Conservation (phyloP, 2,329 filamentous ascomycete genomes). For the Thelonectria rubi region DNA sequence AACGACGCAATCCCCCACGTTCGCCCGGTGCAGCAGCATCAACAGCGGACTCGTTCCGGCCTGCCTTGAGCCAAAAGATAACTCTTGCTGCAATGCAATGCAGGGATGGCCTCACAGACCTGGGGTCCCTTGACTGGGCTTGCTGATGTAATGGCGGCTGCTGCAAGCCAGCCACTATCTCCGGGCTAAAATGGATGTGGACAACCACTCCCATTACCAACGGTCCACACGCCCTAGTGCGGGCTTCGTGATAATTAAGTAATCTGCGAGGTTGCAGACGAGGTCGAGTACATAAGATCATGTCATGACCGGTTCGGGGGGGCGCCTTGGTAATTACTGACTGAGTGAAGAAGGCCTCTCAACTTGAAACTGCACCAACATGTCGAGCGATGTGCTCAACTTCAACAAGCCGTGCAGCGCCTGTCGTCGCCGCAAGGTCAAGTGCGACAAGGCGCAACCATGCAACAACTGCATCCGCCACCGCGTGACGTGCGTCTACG, state of each 20-base stretch:
- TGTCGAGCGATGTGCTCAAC: conserved; percentile 34
- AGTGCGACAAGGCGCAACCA: conserved; percentile 32
- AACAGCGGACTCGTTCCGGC: conserved; percentile 2
- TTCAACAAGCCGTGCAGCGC: conserved; percentile 36
- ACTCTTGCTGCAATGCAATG: neutral
- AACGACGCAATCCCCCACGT: conserved; percentile 10
- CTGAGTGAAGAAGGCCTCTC: neutral
- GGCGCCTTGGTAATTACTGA: conserved; percentile 6
- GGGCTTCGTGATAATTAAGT: conserved; percentile 25
- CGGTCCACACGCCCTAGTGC: conserved; percentile 27
- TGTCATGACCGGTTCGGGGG: conserved; percentile 16
- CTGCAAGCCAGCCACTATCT: conserved; percentile 26
- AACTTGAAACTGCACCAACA: conserved; percentile 4
- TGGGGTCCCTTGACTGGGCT: conserved; percentile 11
- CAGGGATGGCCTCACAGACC: conserved; percentile 11
- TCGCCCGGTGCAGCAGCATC: neutral
- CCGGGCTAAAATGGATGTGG: conserved; percentile 15
- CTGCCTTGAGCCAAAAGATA: conserved; percentile 2
- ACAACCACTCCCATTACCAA: conserved; percentile 17
- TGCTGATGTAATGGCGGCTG: conserved; percentile 26
- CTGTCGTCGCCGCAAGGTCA: conserved; percentile 32
- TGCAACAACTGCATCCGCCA: conserved; percentile 34
- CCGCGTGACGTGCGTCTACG: conserved; percentile 30
- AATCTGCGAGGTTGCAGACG: conserved; percentile 20
- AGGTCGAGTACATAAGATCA: conserved; percentile 24